Evolutionary conservation across 345 rosid genomes (phyloP).

Genomic region (Eucalyptus cladocalyx): DNA sequence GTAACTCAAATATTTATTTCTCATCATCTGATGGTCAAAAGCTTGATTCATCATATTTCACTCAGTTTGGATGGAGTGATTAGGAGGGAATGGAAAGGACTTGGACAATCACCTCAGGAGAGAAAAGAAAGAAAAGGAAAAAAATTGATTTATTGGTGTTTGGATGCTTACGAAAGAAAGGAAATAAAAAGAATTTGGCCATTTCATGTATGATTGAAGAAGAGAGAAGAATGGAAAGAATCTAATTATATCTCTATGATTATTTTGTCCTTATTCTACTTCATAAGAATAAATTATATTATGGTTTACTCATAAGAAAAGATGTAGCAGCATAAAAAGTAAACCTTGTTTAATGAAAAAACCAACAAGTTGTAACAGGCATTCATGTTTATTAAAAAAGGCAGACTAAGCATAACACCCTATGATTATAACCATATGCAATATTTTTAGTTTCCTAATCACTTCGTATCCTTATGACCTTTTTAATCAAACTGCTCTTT

Average conservation of each 20-base stretch:
- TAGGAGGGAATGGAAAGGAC: background rate
- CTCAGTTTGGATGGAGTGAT: background rate
- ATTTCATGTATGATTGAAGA: background rate
- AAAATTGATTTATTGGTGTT: background rate
- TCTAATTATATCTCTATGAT: background rate
- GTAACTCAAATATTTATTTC: background rate
- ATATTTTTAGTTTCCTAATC: background rate
- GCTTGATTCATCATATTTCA: background rate
- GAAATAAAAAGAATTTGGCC: background rate
- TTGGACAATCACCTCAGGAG: background rate
- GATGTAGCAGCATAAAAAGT: background rate
- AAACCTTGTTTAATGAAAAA: background rate
- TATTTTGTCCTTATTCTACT: background rate
- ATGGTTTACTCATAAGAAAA: background rate
- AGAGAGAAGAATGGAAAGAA: background rate
- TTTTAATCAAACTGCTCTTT: background rate
- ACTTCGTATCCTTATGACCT: background rate
- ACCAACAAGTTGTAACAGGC: background rate
- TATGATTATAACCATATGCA: background rate
- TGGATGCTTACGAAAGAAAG: background rate
- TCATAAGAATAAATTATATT: background rate
- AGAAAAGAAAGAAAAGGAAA: background rate
- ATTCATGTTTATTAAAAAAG: background rate
- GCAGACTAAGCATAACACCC: background rate
- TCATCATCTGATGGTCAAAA: background rate